Evolutionary conservation across 306 rosid genomes (phyloP), one percentile per base, ranked within the genome.

Genomic region (barrel medic (Medicago truncatula)): DNA sequence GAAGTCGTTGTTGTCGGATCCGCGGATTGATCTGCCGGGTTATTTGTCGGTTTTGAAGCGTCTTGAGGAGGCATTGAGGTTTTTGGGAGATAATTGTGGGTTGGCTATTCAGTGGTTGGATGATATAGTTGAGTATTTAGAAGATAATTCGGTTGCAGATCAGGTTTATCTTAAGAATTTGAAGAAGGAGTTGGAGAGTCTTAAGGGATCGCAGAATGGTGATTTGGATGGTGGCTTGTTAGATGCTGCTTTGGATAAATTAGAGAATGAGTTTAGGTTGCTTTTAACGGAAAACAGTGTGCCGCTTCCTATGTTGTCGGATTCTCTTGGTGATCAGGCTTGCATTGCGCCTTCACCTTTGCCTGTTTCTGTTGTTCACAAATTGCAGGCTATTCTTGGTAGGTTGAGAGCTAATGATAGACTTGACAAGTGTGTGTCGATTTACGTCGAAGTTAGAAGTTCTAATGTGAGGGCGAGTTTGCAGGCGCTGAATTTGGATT

Each of bases 61-160:
- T 21, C 91, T 96, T 13, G 87, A 90, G 76, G 99, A 96, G 93
- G 99, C 99, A 25, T 76, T 96, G 84, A 83, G 85, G 72, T 96
- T 96, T 54, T 70, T 96, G 85, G 96, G 92, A 12, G 97, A 90
- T 44, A 96, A 92, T 54, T 92, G 96, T 46, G 99, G 97, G 5
- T 77, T 96, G 84, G 99, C 98, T 31, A 88, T 88, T 77, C 98
- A 96, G 53, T 96, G 99, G 99, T 77, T 96, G 88, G 98, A 96
- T 85, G 99, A 92, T 78, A 96, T 96, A 67, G 92, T 96, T 40
- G 99, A 96, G 97, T 96, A 96, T 78, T 84, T 96, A 81, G 92
- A 89, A 73, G 99, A 96, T 70, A 89, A 96, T 68, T 78, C 74
- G 0, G 91, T 96, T 38, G 97, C 98, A 0, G 99, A 96, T 76